Evolutionary conservation across 139 green algal genomes (phyloP).

Genomic region (Desmodesmus armatus): DNA sequence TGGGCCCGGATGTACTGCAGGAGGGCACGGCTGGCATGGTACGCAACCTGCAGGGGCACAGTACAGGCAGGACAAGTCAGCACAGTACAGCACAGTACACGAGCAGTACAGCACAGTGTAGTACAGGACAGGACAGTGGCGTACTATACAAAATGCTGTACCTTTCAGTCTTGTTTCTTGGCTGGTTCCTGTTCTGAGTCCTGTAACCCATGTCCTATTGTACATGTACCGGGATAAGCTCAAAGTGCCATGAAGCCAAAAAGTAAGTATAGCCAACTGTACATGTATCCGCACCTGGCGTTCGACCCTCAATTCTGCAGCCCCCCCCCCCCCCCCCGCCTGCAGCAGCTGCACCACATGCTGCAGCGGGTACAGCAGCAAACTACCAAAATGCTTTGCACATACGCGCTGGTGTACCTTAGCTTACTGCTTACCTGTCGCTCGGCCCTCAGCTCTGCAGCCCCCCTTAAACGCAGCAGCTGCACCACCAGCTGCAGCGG

Average conservation of each 20-base stretch:
- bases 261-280: too few species aligned
- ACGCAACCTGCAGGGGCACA: constrained; percentile 53
- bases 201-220: not conserved
- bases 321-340: not conserved
- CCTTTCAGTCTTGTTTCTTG: too few species aligned
- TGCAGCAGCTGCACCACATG: constrained; percentile 50
- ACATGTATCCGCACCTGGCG: too few species aligned
- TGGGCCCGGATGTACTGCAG: constrained; percentile 73
- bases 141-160: too few species aligned
- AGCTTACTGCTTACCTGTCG: too few species aligned
- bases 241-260: too few species aligned
- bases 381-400: not conserved
- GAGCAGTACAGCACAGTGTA: not conserved
- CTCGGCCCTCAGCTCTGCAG: constrained; percentile 54
- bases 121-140: not conserved
- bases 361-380: constrained; percentile 60
- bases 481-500: constrained; percentile 54
- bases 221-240: too few species aligned
- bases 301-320: constrained; percentile 53
- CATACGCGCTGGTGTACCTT: too few species aligned
- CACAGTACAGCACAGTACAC: not conserved
- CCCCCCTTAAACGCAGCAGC: constrained; percentile 22
- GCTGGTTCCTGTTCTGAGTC: not conserved
- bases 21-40: constrained; percentile 66
- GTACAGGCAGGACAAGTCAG: not conserved